Evolutionary conservation across 768 basidiomycete genomes (phyloP), one percentile per base, ranked within the genome.

Genomic region (Termitomyces sp.): DNA sequence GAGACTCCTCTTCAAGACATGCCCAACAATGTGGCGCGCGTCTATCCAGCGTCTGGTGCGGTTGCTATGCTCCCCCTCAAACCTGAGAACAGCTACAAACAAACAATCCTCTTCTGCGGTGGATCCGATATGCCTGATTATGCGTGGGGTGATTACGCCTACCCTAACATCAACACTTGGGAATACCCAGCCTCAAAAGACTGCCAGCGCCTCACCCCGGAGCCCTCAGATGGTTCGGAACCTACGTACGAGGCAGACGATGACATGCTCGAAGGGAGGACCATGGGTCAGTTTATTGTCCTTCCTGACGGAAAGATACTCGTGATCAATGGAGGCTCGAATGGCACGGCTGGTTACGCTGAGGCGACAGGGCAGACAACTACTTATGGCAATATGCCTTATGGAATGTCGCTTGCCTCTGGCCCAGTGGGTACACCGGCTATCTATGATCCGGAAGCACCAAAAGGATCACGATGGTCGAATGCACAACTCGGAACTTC

Each of bases 241-340:
- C 77, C 85, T 0, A 68, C 58, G 0, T 91, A 89, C 65, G 70
- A 75, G 5, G 77, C 87, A 63, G 92, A 93, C 58, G 93, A 94
- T 60, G 69, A 83, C 58, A 83, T 94, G 78, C 75, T 82, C 14
- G 78, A 85, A 55, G 81, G 83, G 0, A 81, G 93, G 19, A 91
- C 89, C 21, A 98, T 97, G 94, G 94, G 94, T 11, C 89, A 93
- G 67, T 93, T 95, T 67, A 85, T 94, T 68, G 77, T 80, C 44
- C 84, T 97, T 6, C 84, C 92, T 0, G 82, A 91, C 48, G 87
- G 86, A 5, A 87, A 82, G 41, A 58, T 94, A 35, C 75, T 93
- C 28, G 78, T 93, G 51, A 71, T 92, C 64, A 95, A 95, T 66
- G 94, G 94, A 57, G 94, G 79, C 17, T 50, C 66, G 14, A 93